These are phyloP conservation scores for Yamadazyma paraphyllophila DNA, from an alignment of 805 yeast species.

Conservation along the genomic window DNA sequence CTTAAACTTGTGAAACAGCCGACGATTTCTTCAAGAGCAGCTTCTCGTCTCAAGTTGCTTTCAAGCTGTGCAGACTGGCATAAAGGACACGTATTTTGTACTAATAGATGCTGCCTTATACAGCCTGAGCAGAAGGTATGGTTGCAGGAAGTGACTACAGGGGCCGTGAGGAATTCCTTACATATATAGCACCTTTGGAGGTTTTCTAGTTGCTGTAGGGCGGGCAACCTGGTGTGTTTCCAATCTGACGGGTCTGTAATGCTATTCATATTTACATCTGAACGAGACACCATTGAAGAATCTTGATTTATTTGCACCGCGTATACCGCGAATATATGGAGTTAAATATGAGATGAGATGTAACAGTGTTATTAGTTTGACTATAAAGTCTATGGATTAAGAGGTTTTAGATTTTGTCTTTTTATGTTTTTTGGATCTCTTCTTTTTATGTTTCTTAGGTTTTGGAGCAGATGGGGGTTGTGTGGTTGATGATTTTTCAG, in stretches of 20 bases:
- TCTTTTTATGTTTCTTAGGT: constrained; percentile 6
- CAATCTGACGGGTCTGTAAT: constrained; percentile 74
- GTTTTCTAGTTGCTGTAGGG: constrained; percentile 60
- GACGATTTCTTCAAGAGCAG: constrained; percentile 69
- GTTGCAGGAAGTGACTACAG: constrained; percentile 80
- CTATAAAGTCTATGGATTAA: background rate
- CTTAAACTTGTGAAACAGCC: constrained; percentile 45
- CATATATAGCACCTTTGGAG: constrained; percentile 82
- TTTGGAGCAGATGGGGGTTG: constrained; percentile 1
- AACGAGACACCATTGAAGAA: background rate
- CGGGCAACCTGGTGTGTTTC: constrained; percentile 52
- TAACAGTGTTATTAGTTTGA: background rate
- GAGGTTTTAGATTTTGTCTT: background rate
- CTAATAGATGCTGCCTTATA: constrained; percentile 66
- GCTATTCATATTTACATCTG: constrained; percentile 3
- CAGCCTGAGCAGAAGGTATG: constrained; percentile 90
- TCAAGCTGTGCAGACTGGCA: constrained; percentile 72
- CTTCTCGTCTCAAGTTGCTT: constrained; percentile 63
- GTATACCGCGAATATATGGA: background rate
- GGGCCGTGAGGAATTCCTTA: constrained; percentile 75
- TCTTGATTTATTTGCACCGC: background rate
- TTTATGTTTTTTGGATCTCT: constrained; percentile 6
- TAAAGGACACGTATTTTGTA: constrained; percentile 67
- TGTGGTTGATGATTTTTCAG: background rate
- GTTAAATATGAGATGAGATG: background rate